These are phyloP conservation scores for Plasmodium gallinaceum DNA, from an alignment of 169 alveolate genomes.

Conservation along the genomic window DNA sequence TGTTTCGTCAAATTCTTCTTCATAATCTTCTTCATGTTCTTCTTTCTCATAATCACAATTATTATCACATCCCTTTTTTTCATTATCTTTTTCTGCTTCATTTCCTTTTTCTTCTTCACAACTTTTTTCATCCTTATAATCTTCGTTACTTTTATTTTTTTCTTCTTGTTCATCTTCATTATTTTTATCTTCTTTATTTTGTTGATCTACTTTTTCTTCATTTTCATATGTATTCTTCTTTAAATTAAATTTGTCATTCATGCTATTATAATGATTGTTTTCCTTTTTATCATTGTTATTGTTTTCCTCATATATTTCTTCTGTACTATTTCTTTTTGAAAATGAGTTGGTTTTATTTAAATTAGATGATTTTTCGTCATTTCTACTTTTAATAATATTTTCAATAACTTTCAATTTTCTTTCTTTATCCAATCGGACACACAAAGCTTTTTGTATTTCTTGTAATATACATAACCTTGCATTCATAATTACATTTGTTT, in stretches of 20 bases:
- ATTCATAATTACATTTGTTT: conserved; percentile 65
- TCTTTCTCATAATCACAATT: not conserved
- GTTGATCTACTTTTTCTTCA: not conserved
- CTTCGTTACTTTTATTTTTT: no score
- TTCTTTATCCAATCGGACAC: conserved; percentile 71
- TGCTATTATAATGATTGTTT: not conserved
- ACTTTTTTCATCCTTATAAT: not conserved
- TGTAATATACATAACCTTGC: conserved; percentile 58
- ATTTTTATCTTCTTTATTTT: not conserved
- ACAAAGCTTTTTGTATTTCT: conserved; percentile 66
- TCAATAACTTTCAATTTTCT: conserved; percentile 61
- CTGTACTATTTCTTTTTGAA: not conserved
- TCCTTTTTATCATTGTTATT: not conserved
- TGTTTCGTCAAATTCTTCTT: not conserved
- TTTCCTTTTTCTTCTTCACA: not conserved
- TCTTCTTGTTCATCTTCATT: not conserved
- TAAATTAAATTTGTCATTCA: not conserved
- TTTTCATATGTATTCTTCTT: not conserved
- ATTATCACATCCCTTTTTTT: conserved; percentile 2
- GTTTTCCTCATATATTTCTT: not conserved
- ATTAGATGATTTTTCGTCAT: not conserved
- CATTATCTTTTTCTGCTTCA: conserved; percentile 1
- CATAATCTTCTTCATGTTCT: not conserved
- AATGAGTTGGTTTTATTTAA: not conserved
- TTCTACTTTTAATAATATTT: conserved; percentile 41